Percentiles rank a stretch among this genome's conserved stretches.
phyloP scores from a whole-genome alignment of 2,329 filamentous ascomycete genomes.

The Aspergillus sp. region DNA sequence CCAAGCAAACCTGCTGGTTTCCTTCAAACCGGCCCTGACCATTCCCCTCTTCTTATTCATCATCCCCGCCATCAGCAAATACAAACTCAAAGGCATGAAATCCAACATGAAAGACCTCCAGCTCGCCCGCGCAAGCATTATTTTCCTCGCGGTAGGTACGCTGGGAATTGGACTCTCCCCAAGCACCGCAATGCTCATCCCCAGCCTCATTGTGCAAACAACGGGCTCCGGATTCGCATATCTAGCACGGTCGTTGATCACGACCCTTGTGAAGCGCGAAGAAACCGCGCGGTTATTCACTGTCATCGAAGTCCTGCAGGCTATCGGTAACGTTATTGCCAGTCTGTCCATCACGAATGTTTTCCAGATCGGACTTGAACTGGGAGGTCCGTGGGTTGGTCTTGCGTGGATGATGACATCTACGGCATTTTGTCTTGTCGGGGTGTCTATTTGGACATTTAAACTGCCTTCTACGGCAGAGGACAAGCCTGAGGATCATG shows the following conservation, averaged over 20 bases:
- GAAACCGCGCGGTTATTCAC: slow-evolving; percentile 52
- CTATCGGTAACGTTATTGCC: slow-evolving; percentile 48
- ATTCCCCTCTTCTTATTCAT: slow-evolving; percentile 49
- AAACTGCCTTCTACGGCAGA: slow-evolving; percentile 19
- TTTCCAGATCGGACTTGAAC: slow-evolving; percentile 48
- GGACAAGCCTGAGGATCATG: slow-evolving; percentile 9
- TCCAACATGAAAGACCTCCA: slow-evolving; percentile 46
- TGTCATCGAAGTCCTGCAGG: slow-evolving; percentile 50
- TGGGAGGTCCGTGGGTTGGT: slow-evolving; percentile 50
- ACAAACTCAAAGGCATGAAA: slow-evolving; percentile 38
- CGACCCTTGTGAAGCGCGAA: slow-evolving; percentile 49
- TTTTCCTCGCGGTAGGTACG: slow-evolving; percentile 46
- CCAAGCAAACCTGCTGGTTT: slow-evolving; percentile 43
- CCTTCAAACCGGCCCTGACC: slow-evolving; percentile 49
- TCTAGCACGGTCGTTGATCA: slow-evolving; percentile 48
- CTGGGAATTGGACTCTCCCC: slow-evolving; percentile 49
- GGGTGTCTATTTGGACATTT: slow-evolving; percentile 28
- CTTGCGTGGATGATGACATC: slow-evolving; percentile 47
- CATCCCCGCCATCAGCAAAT: slow-evolving; percentile 43
- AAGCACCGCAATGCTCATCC: slow-evolving; percentile 42
- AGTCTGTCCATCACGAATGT: slow-evolving; percentile 47
- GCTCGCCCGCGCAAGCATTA: slow-evolving; percentile 47
- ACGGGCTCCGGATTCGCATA: slow-evolving; percentile 50
- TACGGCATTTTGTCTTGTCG: slow-evolving; percentile 33
- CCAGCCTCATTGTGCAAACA: slow-evolving; percentile 49